A percentile compares a stretch with the other conserved stretches of the same genome.
These are phyloP conservation scores for Begonia peltatifolia DNA, from an alignment of 306 rosid species.

Conservation along the genomic window DNA sequence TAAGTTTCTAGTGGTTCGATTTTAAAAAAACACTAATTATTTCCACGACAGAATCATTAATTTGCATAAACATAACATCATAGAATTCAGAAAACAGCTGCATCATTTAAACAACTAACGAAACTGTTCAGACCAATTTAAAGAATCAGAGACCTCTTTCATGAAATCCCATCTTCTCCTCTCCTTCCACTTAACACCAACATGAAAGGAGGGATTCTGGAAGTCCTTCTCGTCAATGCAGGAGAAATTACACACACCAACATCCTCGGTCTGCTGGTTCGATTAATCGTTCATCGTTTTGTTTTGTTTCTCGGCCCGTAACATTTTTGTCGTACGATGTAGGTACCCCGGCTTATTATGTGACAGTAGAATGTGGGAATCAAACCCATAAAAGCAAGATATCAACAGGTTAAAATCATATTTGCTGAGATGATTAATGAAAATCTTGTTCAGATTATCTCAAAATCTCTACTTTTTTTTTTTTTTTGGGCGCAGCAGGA, in stretches of 20 bases:
- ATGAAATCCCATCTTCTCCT: neutral
- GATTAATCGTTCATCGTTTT: neutral
- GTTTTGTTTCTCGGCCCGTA: too few species aligned
- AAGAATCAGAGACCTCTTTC: neutral
- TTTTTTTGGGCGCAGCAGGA: conserved; percentile 22
- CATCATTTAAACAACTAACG: too few species aligned
- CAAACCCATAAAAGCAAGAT: conserved; percentile 8
- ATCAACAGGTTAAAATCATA: conserved; percentile 2
- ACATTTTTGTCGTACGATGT: neutral
- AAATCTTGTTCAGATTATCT: too few species aligned
- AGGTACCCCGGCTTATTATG: conserved; percentile 10
- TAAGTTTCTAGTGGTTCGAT: too few species aligned
- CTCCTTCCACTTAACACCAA: neutral
- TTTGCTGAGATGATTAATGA: neutral
- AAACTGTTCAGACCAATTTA: too few species aligned
- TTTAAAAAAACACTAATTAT: too few species aligned
- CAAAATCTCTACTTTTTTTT: neutral
- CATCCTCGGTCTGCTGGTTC: conserved; percentile 2
- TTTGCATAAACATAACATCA: too few species aligned
- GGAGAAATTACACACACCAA: conserved; percentile 1
- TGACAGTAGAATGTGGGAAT: conserved; percentile 9
- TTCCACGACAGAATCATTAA: too few species aligned
- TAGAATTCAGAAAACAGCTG: too few species aligned
- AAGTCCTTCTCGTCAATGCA: conserved; percentile 12
- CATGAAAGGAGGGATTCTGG: conserved; percentile 11